A percentile compares a stretch with the other conserved stretches of the same genome.
These are phyloP conservation scores for Suillus bovinus DNA, from an alignment of 768 basidiomycete species.

Conservation along the genomic window DNA sequence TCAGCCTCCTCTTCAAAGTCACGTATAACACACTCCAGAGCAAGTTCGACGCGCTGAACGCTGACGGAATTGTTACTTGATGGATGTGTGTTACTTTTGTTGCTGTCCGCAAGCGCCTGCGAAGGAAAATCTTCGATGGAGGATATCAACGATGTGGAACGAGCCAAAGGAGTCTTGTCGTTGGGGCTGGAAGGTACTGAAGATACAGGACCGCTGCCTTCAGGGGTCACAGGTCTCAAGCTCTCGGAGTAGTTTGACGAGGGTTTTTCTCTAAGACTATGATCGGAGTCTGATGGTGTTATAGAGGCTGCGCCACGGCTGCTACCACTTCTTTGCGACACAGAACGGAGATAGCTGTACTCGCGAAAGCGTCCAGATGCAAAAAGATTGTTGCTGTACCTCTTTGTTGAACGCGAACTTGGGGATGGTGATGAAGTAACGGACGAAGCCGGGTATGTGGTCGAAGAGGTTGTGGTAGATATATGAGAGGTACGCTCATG, in stretches of 20 bases:
- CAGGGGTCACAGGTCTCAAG: conserved; percentile 57
- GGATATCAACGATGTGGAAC: conserved; percentile 42
- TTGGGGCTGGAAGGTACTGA: conserved; percentile 46
- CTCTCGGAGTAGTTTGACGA: conserved; percentile 45
- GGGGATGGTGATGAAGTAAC: conserved; percentile 35
- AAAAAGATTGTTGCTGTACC: conserved; percentile 87
- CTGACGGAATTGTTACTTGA: conserved; percentile 50
- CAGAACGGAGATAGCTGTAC: conserved; percentile 65
- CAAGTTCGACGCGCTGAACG: conserved; percentile 63
- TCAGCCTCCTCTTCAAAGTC: conserved; percentile 75
- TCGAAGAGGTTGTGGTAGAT: conserved; percentile 39
- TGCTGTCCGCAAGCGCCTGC: conserved; percentile 18
- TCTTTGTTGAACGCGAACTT: conserved; percentile 53
- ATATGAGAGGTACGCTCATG: conserved; percentile 36
- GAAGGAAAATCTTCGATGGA: conserved; percentile 32
- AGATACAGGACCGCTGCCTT: conserved; percentile 41
- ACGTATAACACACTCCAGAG: conserved; percentile 72
- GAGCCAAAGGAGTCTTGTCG: conserved; percentile 39
- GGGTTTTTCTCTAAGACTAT: conserved; percentile 47
- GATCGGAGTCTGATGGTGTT: conserved; percentile 47
- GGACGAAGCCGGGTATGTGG: conserved; percentile 41
- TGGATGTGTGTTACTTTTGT: conserved; percentile 15
- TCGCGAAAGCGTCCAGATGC: conserved; percentile 80
- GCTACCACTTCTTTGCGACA: conserved; percentile 46
- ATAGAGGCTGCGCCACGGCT: conserved; percentile 40